Conservation (phyloP, 805 yeast species). For the Candida quercuum region DNA sequence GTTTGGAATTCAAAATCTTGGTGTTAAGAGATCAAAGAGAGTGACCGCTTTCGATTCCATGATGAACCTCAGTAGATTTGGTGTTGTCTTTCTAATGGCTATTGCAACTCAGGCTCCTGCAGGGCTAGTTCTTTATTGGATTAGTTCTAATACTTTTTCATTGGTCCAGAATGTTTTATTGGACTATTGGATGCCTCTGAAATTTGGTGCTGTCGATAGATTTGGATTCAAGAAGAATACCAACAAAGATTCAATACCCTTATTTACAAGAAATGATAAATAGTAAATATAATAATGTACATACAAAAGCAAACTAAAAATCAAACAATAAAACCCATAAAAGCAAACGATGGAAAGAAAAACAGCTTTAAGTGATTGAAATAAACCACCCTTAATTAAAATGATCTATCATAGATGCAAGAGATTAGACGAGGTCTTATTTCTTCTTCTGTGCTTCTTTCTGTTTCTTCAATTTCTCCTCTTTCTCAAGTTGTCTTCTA, state of each 20-base stretch:
- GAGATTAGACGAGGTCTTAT: too few relatives aligned
- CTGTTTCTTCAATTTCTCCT: conserved; percentile 37
- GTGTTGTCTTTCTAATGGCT: conserved; percentile 77
- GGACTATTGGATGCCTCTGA: conserved; percentile 36
- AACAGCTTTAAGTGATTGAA: too few relatives aligned
- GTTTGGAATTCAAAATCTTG: conserved; percentile 35
- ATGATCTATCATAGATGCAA: too few relatives aligned
- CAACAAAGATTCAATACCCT: conserved; percentile 6
- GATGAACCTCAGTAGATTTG: conserved; percentile 65
- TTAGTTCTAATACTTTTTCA: conserved; percentile 76
- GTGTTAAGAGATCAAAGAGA: conserved; percentile 38
- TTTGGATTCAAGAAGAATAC: conserved; percentile 5
- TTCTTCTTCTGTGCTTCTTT: conserved; percentile 19
- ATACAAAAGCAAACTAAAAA: not conserved
- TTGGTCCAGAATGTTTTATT: conserved; percentile 67
- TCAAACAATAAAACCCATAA: not conserved
- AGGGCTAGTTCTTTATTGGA: conserved; percentile 84
- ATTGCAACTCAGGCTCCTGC: conserved; percentile 82
- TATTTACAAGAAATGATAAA: conserved; percentile 6
- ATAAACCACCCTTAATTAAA: too few relatives aligned
- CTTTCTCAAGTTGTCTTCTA: conserved; percentile 73
- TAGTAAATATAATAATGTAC: not conserved
- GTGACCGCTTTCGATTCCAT: conserved; percentile 60
- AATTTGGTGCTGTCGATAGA: conserved; percentile 5
- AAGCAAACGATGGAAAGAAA: too few relatives aligned